Percentiles rank a stretch among this genome's conserved stretches.
phyloP scores from a whole-genome alignment of 2,329 filamentous ascomycete species.

The Penicillium sp. region DNA sequence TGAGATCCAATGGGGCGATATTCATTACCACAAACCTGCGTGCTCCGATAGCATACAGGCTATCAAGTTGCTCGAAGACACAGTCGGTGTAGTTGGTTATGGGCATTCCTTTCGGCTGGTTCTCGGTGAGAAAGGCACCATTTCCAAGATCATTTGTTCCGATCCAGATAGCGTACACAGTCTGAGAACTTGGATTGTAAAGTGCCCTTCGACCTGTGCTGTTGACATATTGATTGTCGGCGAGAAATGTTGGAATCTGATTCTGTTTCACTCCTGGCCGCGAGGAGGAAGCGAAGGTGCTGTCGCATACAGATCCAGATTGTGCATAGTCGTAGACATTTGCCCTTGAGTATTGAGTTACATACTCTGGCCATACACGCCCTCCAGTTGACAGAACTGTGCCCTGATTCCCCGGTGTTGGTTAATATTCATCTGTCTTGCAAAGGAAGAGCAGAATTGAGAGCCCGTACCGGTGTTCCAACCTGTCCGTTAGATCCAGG shows the following conservation, averaged over 20 bases:
- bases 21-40: not conserved
- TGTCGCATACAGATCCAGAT: not conserved
- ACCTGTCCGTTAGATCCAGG: not conserved
- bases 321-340: not conserved
- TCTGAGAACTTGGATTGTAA: not conserved
- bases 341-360: not conserved
- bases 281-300: not conserved
- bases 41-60: not conserved
- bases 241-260: not conserved
- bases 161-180: not conserved
- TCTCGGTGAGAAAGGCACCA: not conserved
- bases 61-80: conserved; percentile 1
- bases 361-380: not conserved
- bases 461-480: not conserved
- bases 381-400: not conserved
- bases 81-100: not conserved
- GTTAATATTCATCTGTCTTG: not conserved
- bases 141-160: not conserved
- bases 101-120: not conserved
- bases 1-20: not conserved
- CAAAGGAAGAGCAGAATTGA: not conserved
- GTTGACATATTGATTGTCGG: not conserved
- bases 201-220: not conserved
- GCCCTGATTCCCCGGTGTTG: not conserved
- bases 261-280: not conserved